Percentiles rank a stretch among this genome's conserved stretches.
These are phyloP conservation scores for Naganishia onofrii DNA, from an alignment of 768 basidiomycete species.

Conservation along the genomic window DNA sequence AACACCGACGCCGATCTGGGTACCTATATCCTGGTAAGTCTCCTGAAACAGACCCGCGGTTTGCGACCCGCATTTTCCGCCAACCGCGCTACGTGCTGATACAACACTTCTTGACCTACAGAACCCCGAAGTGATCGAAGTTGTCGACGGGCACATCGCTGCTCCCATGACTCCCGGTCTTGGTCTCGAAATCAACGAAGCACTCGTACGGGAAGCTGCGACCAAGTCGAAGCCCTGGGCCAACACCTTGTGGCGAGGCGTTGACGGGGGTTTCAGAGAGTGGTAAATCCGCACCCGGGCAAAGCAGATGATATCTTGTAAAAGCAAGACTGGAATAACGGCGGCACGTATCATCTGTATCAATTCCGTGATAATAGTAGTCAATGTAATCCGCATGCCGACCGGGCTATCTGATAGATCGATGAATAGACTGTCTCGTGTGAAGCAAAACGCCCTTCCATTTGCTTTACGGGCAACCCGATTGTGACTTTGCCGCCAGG, in stretches of 20 bases:
- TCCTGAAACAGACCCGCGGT: too few relatives aligned
- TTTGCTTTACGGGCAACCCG: too few relatives aligned
- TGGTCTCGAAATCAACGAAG: slow-evolving; percentile 65
- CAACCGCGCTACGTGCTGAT: too few relatives aligned
- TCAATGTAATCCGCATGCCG: too few relatives aligned
- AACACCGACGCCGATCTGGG: slow-evolving; percentile 48
- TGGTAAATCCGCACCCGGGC: slow-evolving; percentile 37
- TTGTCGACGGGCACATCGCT: slow-evolving; percentile 59
- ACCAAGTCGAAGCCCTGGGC: slow-evolving; percentile 46
- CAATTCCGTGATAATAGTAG: too few relatives aligned
- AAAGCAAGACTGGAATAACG: too few relatives aligned
- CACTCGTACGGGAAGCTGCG: slow-evolving; percentile 53
- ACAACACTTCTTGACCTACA: not conserved
- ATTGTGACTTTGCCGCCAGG: too few relatives aligned
- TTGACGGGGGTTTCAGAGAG: slow-evolving; percentile 46
- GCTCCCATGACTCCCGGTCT: slow-evolving; percentile 61
- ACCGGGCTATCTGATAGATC: too few relatives aligned
- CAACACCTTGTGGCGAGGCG: slow-evolving; percentile 49
- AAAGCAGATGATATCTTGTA: not conserved
- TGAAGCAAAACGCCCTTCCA: too few relatives aligned
- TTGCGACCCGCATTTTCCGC: too few relatives aligned
- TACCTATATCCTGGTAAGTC: slow-evolving; percentile 38
- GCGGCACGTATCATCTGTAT: too few relatives aligned
- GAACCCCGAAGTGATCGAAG: slow-evolving; percentile 57
- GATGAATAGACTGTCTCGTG: too few relatives aligned